phyloP scores from a whole-genome alignment of 164 flowering plant genomes.

The Magnolia kwangsiensis region DNA sequence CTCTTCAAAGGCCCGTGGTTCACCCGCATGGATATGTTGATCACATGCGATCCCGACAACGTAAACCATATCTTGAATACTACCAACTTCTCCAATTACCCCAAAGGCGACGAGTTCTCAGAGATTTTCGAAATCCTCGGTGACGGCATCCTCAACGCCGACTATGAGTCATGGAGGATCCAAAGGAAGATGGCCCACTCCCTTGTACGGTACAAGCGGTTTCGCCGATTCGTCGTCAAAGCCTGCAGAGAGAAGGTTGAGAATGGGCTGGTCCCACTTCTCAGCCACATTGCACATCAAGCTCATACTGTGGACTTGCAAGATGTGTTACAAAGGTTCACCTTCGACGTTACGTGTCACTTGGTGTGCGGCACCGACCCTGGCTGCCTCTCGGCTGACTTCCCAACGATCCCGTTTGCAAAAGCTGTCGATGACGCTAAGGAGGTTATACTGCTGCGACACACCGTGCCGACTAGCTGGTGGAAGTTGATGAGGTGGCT shows the following conservation, averaged over 20 bases:
- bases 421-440: slow-evolving; percentile 32
- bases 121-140: slow-evolving; percentile 10
- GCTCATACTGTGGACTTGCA: slow-evolving; percentile 10
- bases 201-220: not conserved
- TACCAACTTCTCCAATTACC: slow-evolving; percentile 7
- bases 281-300: not conserved
- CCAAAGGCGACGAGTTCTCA: slow-evolving; percentile 3
- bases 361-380: slow-evolving; percentile 35
- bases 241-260: slow-evolving; percentile 5
- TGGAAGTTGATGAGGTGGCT: slow-evolving; percentile 48
- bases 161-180: slow-evolving; percentile 3
- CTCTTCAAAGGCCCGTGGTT: slow-evolving; percentile 2
- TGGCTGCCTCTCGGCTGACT: slow-evolving; percentile 19
- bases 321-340: slow-evolving; percentile 15
- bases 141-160: slow-evolving; percentile 7
- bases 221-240: not conserved
- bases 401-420: slow-evolving; percentile 21
- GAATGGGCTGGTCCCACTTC: slow-evolving; percentile 3
- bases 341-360: slow-evolving; percentile 32
- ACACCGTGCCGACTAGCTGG: slow-evolving; percentile 22
- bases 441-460: slow-evolving; percentile 30
- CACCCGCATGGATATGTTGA: not conserved
- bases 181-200: slow-evolving; percentile 9
- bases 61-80: slow-evolving; percentile 10
- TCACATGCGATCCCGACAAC: slow-evolving; percentile 12